These are phyloP conservation scores for Monilinia fructicola DNA, from an alignment of 2,329 filamentous ascomycete genomes.

Conservation along the genomic window DNA sequence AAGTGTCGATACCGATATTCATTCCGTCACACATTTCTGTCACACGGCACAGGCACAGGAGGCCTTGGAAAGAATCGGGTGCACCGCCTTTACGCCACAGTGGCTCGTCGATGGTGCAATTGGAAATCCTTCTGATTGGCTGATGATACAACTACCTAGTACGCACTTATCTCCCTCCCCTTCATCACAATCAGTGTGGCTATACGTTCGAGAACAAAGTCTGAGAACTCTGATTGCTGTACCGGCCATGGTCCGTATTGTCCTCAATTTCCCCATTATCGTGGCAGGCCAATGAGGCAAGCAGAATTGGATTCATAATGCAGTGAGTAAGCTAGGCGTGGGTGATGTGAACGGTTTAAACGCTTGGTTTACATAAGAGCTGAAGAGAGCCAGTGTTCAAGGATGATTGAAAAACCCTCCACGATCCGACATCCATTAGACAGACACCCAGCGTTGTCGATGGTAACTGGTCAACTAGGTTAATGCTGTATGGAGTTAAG, in stretches of 20 bases:
- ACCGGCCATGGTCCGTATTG: neutral
- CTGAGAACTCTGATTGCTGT: neutral
- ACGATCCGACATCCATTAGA: neutral
- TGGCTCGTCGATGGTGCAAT: neutral
- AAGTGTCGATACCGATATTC: neutral
- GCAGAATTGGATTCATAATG: neutral
- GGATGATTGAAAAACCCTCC: conserved; percentile 1
- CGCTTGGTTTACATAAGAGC: neutral
- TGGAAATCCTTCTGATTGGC: conserved; percentile 1
- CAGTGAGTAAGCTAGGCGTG: conserved; percentile 9
- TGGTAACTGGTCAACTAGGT: neutral
- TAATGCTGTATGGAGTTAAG: conserved; percentile 4
- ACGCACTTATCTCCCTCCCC: too few species aligned
- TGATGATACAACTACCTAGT: neutral
- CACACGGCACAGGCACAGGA: too few species aligned
- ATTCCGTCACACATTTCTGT: too few species aligned
- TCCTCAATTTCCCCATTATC: neutral
- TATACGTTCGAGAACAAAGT: conserved; percentile 5
- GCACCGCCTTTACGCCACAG: conserved; percentile 4
- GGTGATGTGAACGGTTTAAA: neutral
- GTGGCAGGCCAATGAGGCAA: neutral
- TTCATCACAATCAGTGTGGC: neutral
- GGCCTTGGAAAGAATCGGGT: neutral
- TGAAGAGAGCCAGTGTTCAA: neutral
- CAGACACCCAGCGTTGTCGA: neutral